A percentile compares a stretch with the other conserved stretches of the same genome.
phyloP scores from a whole-genome alignment of 2,329 filamentous ascomycete species.

The Colletotrichum destructivum region DNA sequence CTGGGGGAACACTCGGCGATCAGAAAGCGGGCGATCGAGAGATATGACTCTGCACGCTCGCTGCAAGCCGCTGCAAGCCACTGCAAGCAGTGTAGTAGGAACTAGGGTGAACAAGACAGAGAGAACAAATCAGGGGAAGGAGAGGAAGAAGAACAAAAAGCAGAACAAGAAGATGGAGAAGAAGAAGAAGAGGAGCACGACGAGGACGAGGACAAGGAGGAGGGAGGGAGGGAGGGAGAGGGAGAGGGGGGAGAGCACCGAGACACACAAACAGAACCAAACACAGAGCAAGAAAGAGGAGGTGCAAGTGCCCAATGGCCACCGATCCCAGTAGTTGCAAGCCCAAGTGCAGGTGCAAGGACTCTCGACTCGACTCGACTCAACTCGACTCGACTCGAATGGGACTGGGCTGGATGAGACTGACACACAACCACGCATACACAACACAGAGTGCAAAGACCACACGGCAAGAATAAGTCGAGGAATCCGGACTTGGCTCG shows the following conservation, averaged over 20 bases:
- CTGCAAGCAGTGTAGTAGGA: not conserved
- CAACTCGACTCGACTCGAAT: not conserved
- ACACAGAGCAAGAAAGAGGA: slow-evolving; percentile 1
- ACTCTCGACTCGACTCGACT: not conserved
- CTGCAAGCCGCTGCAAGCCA: not conserved
- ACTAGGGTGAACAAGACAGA: not conserved
- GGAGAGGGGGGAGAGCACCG: not conserved
- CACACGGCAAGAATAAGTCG: not conserved
- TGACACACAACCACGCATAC: not conserved
- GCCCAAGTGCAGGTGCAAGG: not conserved
- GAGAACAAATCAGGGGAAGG: not conserved
- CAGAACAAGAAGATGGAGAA: not conserved
- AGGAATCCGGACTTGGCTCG: not conserved
- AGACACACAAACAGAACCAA: not conserved
- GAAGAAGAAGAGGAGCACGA: not conserved
- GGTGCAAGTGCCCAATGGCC: not conserved
- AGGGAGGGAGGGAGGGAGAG: not conserved
- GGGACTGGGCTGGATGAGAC: not conserved
- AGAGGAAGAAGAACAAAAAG: not conserved
- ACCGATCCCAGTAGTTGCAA: not conserved
- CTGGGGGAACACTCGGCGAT: slow-evolving; percentile 30
- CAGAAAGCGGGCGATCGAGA: slow-evolving; percentile 12
- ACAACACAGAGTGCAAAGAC: not conserved
- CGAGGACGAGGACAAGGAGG: not conserved
- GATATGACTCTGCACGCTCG: not conserved